Conservation (phyloP, 2,329 filamentous ascomycete genomes). For the Rutstroemia sp. region DNA sequence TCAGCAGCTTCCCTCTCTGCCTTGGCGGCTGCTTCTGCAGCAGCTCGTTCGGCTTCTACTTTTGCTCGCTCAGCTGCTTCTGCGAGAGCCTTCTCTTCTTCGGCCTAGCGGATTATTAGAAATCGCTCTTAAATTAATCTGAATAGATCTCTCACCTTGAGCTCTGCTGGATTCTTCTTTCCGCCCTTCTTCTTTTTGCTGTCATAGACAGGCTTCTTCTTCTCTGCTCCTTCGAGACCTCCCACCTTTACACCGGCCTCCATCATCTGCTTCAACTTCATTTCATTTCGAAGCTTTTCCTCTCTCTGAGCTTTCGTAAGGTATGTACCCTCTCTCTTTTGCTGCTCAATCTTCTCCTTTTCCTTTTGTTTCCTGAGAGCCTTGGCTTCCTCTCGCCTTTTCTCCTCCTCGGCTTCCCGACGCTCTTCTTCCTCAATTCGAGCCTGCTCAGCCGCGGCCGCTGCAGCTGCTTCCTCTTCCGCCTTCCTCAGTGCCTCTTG, state of each 20-base stretch:
- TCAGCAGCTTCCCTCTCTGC: conserved; percentile 52
- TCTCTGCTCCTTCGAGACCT: conserved; percentile 44
- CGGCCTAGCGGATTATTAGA: conserved; percentile 40
- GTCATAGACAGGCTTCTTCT: conserved; percentile 68
- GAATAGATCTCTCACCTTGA: conserved; percentile 40
- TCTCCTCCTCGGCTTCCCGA: conserved; percentile 57
- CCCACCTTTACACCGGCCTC: conserved; percentile 69
- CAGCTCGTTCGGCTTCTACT: conserved; percentile 58
- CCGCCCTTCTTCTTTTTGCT: conserved; percentile 69
- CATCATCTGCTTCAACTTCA: conserved; percentile 79
- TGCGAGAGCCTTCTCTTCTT: conserved; percentile 71
- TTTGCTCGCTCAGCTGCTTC: conserved; percentile 70
- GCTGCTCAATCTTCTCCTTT: conserved; percentile 77
- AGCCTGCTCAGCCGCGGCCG: conserved; percentile 56
- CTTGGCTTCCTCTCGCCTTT: conserved; percentile 65
- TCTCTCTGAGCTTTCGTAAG: conserved; percentile 81
- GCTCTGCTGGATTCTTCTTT: conserved; percentile 39
- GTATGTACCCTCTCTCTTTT: conserved; percentile 83
- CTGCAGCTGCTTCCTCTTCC: conserved; percentile 55
- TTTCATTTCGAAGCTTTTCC: conserved; percentile 70
- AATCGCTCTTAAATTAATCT: background rate
- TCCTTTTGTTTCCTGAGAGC: conserved; percentile 78
- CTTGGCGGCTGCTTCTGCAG: conserved; percentile 55
- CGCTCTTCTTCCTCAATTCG: conserved; percentile 59
- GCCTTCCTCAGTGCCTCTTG: conserved; percentile 66